Conservation (phyloP, 441 rosid species). For the Pelargonium australe region DNA sequence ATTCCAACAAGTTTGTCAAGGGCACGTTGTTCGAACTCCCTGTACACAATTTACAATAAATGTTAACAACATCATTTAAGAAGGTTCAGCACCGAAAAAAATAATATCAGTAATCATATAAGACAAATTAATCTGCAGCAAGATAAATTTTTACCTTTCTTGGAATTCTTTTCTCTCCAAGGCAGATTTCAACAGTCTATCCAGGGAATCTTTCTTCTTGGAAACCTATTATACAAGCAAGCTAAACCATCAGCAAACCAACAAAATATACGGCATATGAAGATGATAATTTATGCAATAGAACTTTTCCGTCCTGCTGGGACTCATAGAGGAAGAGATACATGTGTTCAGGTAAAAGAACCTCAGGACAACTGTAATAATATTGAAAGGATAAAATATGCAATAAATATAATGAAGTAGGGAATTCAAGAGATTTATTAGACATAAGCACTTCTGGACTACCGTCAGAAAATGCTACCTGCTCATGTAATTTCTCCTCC, state of each 20-base stretch:
- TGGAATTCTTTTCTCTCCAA: constrained; percentile 53
- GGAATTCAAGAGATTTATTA: constrained; percentile 12
- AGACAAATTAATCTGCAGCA: constrained; percentile 9
- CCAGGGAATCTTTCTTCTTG: constrained; percentile 52
- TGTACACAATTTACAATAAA: constrained; percentile 25
- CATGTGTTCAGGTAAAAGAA: constrained; percentile 9
- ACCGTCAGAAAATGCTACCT: constrained; percentile 42
- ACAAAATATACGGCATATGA: not conserved
- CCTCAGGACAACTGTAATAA: constrained; percentile 3
- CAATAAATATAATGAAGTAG: not conserved
- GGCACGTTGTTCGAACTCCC: constrained; percentile 72
- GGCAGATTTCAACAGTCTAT: constrained; percentile 52
- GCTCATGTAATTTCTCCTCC: constrained; percentile 48
- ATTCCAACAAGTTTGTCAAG: constrained; percentile 68
- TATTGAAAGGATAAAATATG: constrained; percentile 14
- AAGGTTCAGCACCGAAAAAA: not conserved
- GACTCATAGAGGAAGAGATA: not conserved
- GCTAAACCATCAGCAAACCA: constrained; percentile 12
- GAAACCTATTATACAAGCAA: constrained; percentile 42
- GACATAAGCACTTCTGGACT: constrained; percentile 7
- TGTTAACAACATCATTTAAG: not conserved
- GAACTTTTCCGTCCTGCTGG: not conserved
- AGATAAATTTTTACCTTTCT: constrained; percentile 49
- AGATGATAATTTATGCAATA: not conserved
- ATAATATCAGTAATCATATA: not conserved